Base-by-base conservation (phyloP, 2,329 filamentous ascomycete species). In the Aspergillus oerlinghausenensis region DNA sequence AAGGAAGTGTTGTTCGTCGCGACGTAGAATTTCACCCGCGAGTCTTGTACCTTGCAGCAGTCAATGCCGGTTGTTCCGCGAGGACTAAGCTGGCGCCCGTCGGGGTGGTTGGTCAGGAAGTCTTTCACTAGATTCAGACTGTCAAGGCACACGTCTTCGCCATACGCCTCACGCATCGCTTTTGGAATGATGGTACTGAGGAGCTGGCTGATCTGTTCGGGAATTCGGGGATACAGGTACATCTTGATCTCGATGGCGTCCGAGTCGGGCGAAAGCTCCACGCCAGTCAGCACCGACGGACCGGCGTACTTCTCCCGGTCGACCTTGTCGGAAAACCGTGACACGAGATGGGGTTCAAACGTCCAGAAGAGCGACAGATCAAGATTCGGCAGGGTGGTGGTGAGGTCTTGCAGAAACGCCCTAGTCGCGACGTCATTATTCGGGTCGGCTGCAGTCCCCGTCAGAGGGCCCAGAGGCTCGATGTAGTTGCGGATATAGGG, bases 401-500 rank as follows among this genome's bases (percentile, higher is more conserved):
- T 35, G 21, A 54, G 19, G 43, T 40, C 25, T 26, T 49, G 45
- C 26, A 54, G 45, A 11, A 54, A 17, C 28, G 25, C 52, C 45
- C 29, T 54, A 28, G 52, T 38, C 3, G 52, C 52, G 1, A 49
- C 3, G n/a, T 54, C 52, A 23, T 54, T 54, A 19, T 25, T 35
- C 7, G 52, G 52, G 45, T 54, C 52, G n/a, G 52, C 52, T 5
- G 52, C 25, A 19, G 52, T 54, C 29, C 52, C 52, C 5, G 52
- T 54, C 45, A 54, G 23, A 17, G 43, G 38, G 43, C 52, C 52
- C 19, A 54, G 19, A n/a, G 52, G 25, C 52, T 54, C 52, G 28
- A 54, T 54, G 45, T 54, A 54, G 52, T 54, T 29, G 17, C 52
- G 52, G 45, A 54, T 54, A 11, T 49, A 49, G 43, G 45, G 43